Evolutionary conservation across 2,329 filamentous ascomycete genomes (phyloP).

Genomic region (Arthrobotrys musiformis): DNA sequence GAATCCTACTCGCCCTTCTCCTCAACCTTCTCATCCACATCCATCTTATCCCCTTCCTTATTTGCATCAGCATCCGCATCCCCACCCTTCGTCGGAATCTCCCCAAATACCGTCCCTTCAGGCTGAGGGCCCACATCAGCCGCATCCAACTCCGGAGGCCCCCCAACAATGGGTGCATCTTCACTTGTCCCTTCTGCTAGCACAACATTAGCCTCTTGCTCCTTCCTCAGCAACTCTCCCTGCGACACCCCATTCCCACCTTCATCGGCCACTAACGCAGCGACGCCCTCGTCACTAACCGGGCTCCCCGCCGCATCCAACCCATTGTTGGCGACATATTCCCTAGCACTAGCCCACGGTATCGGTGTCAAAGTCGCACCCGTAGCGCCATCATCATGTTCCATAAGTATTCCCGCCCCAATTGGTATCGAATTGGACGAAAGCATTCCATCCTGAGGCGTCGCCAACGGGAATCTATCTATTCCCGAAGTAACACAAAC

Average conservation of each 20-base stretch:
- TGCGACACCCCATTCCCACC: constrained; percentile 72
- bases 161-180: constrained; percentile 76
- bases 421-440: constrained; percentile 65
- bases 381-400: constrained; percentile 83
- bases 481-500: constrained; percentile 87
- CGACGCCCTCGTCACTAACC: constrained; percentile 20
- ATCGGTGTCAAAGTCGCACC: constrained; percentile 94
- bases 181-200: constrained; percentile 69
- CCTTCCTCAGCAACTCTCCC: constrained; percentile 84
- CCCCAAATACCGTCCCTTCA: constrained; percentile 59
- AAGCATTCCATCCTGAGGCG: constrained; percentile 71
- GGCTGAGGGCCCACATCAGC: constrained; percentile 84
- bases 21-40: constrained; percentile 47
- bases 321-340: constrained; percentile 57
- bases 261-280: constrained; percentile 57
- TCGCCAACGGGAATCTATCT: constrained; percentile 82
- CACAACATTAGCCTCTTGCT: constrained; percentile 83
- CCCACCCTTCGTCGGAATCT: constrained; percentile 1
- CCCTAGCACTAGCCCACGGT: constrained; percentile 72
- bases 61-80: constrained; percentile 47
- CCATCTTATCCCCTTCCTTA: constrained; percentile 40
- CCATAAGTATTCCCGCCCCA: constrained; percentile 69
- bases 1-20: constrained; percentile 44
- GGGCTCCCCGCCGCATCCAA: constrained; percentile 34
- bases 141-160: constrained; percentile 84